Base-by-base conservation (phyloP, 2,329 filamentous ascomycete species). In the Fusarium sp. region DNA sequence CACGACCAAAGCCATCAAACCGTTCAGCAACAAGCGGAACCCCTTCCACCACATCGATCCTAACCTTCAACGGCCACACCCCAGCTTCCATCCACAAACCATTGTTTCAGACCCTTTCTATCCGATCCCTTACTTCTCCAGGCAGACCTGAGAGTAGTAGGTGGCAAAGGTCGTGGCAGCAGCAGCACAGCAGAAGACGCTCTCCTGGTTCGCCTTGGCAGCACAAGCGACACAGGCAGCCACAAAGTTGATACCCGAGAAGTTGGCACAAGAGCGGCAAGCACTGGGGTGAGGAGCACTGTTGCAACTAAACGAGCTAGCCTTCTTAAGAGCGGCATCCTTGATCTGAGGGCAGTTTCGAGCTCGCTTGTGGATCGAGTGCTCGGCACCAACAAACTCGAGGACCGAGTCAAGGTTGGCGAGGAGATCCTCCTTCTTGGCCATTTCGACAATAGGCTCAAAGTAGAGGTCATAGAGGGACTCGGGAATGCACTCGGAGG, bases 381-480 rank as follows among this genome's bases (percentile, higher is more conserved):
- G 27, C 27, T 69, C 69, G 11, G 22, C 16, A 5, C 34, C 56
- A 10, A 67, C 56, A 10, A 67, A 58, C 24, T 35, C 37, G 1
- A 68, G 68, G 6, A 62, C 27, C 13, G 62, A 40, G n/a, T 60
- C 62, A 5, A 54, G 45, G 45, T 63, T 64, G 31, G 66, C 42
- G 2, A 72, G 65, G n/a, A 72, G 54, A 18, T 72, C 50, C 13
- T 72, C 38, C 20, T 72, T 18, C 62, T 72, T 72, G 45, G 70
- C 45, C 34, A 72, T 45, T 20, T 62, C 65, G 9, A 72, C 70
- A 18, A 72, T 62, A 38, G 69, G 65, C 38, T 72, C 69, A 22
- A 72, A 72, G 62, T 72, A 72, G 31, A 63, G 18, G 24, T 72
- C 69, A 18, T 54, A 72, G 29, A 72, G 70, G 2, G 69, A 69